phyloP scores from a whole-genome alignment of 169 alveolate species.

The Eimeria praecox region DNA sequence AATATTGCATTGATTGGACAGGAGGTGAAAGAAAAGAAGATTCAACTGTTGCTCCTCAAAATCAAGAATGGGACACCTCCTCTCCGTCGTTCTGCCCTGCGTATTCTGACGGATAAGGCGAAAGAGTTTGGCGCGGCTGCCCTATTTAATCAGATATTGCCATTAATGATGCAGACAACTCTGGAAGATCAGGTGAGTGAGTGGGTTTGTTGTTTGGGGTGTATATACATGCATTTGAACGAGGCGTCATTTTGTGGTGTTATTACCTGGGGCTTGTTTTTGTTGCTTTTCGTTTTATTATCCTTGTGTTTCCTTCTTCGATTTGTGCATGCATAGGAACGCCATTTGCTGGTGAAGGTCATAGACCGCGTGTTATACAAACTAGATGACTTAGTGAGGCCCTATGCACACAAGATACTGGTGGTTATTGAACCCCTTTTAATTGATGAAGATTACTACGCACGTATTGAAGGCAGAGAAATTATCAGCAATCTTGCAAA shows the following conservation, averaged over 20 bases:
- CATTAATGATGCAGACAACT: constrained; percentile 98
- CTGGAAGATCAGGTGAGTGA: constrained; percentile 92
- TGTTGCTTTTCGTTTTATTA: not conserved
- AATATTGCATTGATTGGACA: constrained; percentile 86
- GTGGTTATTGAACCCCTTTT: constrained; percentile 99
- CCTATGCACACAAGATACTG: constrained; percentile 99
- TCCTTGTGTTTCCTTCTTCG: not conserved
- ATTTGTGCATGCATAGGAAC: constrained; percentile 91
- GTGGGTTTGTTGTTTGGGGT: not conserved
- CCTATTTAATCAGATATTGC: constrained; percentile 98
- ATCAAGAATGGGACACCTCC: constrained; percentile 99
- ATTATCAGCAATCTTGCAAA: constrained; percentile 95
- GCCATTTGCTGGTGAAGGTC: constrained; percentile 99
- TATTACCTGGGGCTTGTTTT: too few species aligned
- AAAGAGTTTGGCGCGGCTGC: constrained; percentile 99
- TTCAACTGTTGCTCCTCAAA: constrained; percentile 96
- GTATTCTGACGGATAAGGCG: constrained; percentile 97
- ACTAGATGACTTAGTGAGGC: constrained; percentile 98
- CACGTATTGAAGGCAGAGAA: constrained; percentile 99
- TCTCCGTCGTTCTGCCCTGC: constrained; percentile 97
- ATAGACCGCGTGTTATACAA: constrained; percentile 98
- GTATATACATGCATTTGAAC: not conserved
- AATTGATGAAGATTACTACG: constrained; percentile 99
- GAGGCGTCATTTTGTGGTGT: not conserved
- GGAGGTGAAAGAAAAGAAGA: constrained; percentile 97